Base-by-base conservation (phyloP, 139 green algal genomes). In the Monoraphidium neglectum region DNA sequence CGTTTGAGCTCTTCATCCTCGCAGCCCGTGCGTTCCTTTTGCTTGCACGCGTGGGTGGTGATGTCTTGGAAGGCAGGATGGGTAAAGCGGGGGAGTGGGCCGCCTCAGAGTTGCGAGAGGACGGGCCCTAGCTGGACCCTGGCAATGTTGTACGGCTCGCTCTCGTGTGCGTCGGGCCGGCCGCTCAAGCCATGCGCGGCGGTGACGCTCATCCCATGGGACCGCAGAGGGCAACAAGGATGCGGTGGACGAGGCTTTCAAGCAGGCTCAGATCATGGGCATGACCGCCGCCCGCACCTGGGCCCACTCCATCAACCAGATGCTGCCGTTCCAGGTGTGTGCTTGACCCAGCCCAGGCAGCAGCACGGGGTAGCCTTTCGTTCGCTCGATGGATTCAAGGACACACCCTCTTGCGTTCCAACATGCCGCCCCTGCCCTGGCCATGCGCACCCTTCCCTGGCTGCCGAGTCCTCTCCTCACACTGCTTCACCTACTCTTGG, bases 211-310 rank as follows among this genome's bases (percentile, higher is more conserved):
- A 57, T 35, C 13, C 35, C 3, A 53, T 57, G 12, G 40, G 12
- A 1, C 57, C 62, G 63, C 73, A 72, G 73, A 63, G 26, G 73
- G 73, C 26, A 51, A 51, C 62, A 66, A 56, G 18, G 54, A 83
- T 6, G 53, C 78, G 1, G 72, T 91, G 33, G 70, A 68, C 18
- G 61, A 72, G 4, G 56, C 84, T 38, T 76, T 94, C 35, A 38
- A 30, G 8, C 36, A 76, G 28, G 85, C 90, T 1, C 70, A 80
- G 0, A 60, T 64, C 0, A 73, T 81, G 30, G 86, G 87, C 28
- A 79, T 95, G 30, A 95, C 87, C 37, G 81, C 90, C 1, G 66
- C 93, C 6, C 82, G 92, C 33, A 81, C 80, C 2, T 96, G 86
- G 81, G 92, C 83, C 0, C 91, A 95, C 77, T 90, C 84, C n/a